These are phyloP conservation scores for Rhizopogon salebrosus DNA, from an alignment of 768 basidiomycete genomes.

Conservation along the genomic window DNA sequence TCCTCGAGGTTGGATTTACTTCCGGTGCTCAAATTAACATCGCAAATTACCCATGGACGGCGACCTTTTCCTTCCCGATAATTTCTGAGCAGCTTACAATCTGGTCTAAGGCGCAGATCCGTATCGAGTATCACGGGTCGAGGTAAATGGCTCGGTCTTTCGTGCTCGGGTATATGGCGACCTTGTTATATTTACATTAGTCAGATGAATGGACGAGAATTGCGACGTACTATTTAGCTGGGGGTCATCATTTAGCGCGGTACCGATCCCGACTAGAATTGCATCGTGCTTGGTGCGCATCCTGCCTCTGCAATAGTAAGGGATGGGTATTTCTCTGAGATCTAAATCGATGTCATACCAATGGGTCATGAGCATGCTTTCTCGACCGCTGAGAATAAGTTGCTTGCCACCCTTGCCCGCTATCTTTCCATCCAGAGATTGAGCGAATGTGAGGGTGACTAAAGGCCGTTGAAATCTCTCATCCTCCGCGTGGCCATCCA, in stretches of 20 bases:
- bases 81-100: conserved; percentile 70
- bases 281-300: conserved; percentile 90
- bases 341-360: conserved; percentile 45
- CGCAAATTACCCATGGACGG: conserved; percentile 71
- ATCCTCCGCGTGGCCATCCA: background rate
- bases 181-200: conserved; percentile 30
- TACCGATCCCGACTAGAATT: conserved; percentile 88
- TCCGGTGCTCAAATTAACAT: conserved; percentile 17
- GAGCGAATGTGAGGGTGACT: conserved; percentile 83
- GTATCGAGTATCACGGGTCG: conserved; percentile 84
- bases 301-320: conserved; percentile 37
- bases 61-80: conserved; percentile 51
- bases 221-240: conserved; percentile 76
- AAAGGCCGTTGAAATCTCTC: conserved; percentile 36
- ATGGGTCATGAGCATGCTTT: conserved; percentile 93
- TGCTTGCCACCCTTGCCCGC: conserved; percentile 70
- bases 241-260: conserved; percentile 87
- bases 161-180: conserved; percentile 45
- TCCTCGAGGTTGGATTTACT: conserved; percentile 42
- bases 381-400: conserved; percentile 75
- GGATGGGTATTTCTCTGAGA: background rate
- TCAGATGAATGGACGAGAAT: background rate
- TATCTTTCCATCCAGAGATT: conserved; percentile 85
- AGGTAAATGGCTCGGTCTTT: conserved; percentile 47
- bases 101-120: conserved; percentile 55